phyloP scores from a whole-genome alignment of 305 asterid genomes.

The Fraxinus paxiana region DNA sequence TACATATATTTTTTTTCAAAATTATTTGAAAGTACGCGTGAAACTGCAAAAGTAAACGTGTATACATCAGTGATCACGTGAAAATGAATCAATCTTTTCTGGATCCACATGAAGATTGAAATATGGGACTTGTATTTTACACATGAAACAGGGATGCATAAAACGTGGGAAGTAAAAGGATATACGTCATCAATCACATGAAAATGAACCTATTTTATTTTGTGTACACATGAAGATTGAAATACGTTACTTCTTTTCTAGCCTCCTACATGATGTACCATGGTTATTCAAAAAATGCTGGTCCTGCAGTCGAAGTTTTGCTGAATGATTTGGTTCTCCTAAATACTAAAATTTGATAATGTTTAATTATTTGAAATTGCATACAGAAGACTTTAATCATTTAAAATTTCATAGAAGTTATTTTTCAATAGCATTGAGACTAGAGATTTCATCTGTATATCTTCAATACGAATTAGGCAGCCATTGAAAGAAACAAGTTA shows the following conservation, averaged over 20 bases:
- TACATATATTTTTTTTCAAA: not conserved
- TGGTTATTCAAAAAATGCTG: not conserved
- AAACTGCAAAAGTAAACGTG: not conserved
- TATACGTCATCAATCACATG: not conserved
- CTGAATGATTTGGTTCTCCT: not conserved
- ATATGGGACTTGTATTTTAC: not conserved
- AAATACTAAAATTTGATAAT: not conserved
- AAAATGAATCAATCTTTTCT: conserved; percentile 3
- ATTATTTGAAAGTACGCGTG: not conserved
- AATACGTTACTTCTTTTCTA: not conserved
- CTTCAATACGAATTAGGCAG: not conserved
- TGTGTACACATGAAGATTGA: not conserved
- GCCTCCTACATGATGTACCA: not conserved
- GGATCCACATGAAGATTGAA: not conserved
- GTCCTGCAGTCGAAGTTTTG: not conserved
- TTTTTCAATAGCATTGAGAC: not conserved
- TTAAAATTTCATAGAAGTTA: not conserved
- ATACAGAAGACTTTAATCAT: not conserved
- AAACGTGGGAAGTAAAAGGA: not conserved
- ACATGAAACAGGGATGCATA: not conserved
- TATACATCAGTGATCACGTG: conserved; percentile 13
- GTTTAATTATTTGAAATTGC: not conserved
- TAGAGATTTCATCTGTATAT: not conserved
- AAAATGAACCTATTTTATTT: not conserved
- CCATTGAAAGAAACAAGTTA: conserved; percentile 7